Conservation (phyloP, 345 rosid species). For the Dipteronia dyeriana region DNA sequence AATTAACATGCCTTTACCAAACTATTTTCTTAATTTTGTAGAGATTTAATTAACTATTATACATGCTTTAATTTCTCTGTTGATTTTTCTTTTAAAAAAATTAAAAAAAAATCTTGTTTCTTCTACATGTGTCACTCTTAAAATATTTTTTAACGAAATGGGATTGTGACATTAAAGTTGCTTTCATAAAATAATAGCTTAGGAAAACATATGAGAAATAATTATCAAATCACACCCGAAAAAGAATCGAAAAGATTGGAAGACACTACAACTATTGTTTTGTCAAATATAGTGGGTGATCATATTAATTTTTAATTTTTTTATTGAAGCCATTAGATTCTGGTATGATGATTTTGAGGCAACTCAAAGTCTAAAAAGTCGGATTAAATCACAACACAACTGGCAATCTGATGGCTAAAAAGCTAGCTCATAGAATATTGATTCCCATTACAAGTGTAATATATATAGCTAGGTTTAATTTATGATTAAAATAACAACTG, state of each 20-base stretch:
- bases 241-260: conserved; percentile 10
- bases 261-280: conserved; percentile 1
- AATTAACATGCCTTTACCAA: not conserved
- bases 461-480: not conserved
- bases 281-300: not conserved
- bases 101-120: not conserved
- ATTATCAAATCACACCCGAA: conserved; percentile 11
- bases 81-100: no score
- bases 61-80: no score
- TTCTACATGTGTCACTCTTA: not conserved
- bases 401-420: conserved; percentile 3
- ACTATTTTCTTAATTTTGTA: not conserved
- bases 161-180: conserved; percentile 29
- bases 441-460: not conserved
- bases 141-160: not conserved
- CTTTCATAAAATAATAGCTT: conserved; percentile 13
- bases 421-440: not conserved
- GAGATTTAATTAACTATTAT: conserved; percentile 19
- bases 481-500: not conserved
- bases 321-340: not conserved
- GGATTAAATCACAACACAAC: not conserved
- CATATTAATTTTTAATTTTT: not conserved
- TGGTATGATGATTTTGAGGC: conserved; percentile 17
- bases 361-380: conserved; percentile 10
- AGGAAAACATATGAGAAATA: not conserved